Conservation (phyloP, 257 asterid genomes). For the Ocimum tenuiflorum region DNA sequence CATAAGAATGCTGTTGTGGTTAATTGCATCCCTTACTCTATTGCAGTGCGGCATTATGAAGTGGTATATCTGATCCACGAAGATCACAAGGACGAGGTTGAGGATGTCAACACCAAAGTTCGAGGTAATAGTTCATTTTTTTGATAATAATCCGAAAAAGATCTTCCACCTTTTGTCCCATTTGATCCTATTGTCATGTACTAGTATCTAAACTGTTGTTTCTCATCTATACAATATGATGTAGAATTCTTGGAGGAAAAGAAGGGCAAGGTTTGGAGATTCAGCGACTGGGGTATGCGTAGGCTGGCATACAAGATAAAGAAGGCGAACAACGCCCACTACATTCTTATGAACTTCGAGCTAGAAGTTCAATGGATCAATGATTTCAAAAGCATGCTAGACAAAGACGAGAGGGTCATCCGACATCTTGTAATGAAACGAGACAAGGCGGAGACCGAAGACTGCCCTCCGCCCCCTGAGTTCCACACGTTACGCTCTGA, state of each 20-base stretch:
- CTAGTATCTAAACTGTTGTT: background rate
- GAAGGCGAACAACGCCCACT: slow-evolving; percentile 83
- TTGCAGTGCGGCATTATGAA: slow-evolving; percentile 89
- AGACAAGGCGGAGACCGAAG: slow-evolving; percentile 78
- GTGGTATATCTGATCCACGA: slow-evolving; percentile 90
- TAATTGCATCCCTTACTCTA: background rate
- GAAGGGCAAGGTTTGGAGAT: slow-evolving; percentile 89
- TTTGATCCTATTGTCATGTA: background rate
- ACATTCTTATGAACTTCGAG: slow-evolving; percentile 79
- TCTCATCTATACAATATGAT: background rate
- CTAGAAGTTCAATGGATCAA: slow-evolving; percentile 73
- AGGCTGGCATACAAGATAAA: slow-evolving; percentile 82
- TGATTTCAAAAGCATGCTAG: slow-evolving; percentile 85
- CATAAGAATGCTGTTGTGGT: background rate
- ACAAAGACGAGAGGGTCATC: slow-evolving; percentile 78
- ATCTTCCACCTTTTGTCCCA: background rate
- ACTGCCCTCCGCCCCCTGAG: slow-evolving; percentile 92
- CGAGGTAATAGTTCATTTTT: too few species aligned
- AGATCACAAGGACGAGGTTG: slow-evolving; percentile 65
- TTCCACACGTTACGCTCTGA: slow-evolving; percentile 41
- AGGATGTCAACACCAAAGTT: slow-evolving; percentile 65
- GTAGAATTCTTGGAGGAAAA: slow-evolving; percentile 76
- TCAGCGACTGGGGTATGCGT: slow-evolving; percentile 97
- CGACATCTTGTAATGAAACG: slow-evolving; percentile 88
- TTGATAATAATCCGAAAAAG: background rate